These are phyloP conservation scores for Neurospora intermedia DNA, from an alignment of 495 filamentous ascomycete genomes.

Conservation along the genomic window DNA sequence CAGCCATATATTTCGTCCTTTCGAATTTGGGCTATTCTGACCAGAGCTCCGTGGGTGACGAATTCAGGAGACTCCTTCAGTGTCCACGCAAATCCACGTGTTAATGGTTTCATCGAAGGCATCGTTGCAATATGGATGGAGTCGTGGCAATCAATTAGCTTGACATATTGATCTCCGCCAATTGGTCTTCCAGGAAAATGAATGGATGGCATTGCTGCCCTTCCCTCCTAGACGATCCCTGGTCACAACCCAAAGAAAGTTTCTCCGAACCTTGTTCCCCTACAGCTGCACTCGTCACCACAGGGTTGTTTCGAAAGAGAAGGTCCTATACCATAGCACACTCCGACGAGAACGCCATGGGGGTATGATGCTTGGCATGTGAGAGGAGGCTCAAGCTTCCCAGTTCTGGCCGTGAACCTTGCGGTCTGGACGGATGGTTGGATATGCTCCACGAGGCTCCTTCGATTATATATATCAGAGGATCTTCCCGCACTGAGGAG, in stretches of 20 bases:
- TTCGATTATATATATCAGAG: not conserved
- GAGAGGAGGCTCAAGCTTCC: not conserved
- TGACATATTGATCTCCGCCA: not conserved
- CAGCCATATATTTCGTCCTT: not conserved
- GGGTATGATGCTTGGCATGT: not conserved
- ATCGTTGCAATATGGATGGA: not conserved
- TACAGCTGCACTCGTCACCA: not conserved
- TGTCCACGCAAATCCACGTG: not conserved
- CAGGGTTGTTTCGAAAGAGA: not conserved
- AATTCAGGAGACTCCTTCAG: not conserved
- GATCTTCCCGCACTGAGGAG: not conserved
- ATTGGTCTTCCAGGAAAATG: not conserved
- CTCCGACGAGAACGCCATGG: not conserved
- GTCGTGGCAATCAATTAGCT: not conserved
- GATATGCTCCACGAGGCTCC: not conserved
- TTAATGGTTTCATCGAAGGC: not conserved
- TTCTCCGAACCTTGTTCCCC: not conserved
- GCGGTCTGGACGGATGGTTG: not conserved
- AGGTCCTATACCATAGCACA: not conserved
- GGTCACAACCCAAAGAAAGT: not conserved
- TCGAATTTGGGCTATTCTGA: not conserved
- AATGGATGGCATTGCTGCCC: not conserved
- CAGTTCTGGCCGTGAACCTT: not conserved
- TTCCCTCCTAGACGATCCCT: not conserved
- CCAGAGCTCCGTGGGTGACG: not conserved